Conservation (phyloP, 306 rosid genomes). For the Gillenia trifoliata region DNA sequence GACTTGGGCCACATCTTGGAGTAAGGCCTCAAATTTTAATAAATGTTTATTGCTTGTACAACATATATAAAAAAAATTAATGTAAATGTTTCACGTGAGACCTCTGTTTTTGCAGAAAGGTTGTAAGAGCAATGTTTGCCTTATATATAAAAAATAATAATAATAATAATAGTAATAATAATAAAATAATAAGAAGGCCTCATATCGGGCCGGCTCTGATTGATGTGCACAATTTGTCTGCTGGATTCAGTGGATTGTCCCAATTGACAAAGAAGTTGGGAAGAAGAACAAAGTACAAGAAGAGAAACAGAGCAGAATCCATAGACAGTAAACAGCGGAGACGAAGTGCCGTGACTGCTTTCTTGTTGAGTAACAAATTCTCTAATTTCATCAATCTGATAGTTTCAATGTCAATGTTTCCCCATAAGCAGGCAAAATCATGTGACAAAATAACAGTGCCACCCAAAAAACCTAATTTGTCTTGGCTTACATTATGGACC, state of each 20-base stretch:
- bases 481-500: background rate
- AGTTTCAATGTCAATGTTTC: background rate
- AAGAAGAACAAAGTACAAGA: background rate
- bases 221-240: background rate
- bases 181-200: no score
- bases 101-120: no score
- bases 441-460: conserved; percentile 1
- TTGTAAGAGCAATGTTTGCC: no score
- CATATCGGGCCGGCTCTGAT: no score
- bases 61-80: no score
- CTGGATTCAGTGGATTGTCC: background rate
- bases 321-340: background rate
- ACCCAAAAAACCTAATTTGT: background rate
- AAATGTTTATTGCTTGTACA: no score
- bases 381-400: background rate
- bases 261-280: background rate
- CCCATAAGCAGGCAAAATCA: background rate
- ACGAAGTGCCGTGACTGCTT: background rate
- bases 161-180: no score
- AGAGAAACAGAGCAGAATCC: background rate
- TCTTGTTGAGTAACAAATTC: background rate
- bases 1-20: no score
- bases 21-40: no score
- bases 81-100: no score
- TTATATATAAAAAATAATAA: no score